Evolutionary conservation across 2,329 filamentous ascomycete genomes (phyloP), one percentile per base, ranked within the genome.

Genomic region (Pleomassaria siparia): DNA sequence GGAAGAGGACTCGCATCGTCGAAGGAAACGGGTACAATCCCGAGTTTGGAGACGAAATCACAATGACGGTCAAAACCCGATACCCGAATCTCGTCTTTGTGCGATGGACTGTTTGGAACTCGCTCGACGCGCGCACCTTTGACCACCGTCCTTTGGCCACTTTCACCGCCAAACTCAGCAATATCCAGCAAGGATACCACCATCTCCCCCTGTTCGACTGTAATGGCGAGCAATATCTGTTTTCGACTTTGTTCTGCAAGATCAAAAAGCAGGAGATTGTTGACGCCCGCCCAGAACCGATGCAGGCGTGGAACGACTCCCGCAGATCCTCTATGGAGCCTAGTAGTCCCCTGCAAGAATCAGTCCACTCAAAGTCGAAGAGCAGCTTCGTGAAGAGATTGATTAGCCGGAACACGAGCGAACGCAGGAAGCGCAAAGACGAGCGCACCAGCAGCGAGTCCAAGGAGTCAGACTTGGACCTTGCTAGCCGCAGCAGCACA

Each of bases 1-100:
- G 87, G 59, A 84, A 86, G 54, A 86, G 88, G 47, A 97, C 94
- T 2, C 82, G 83, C 53, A 86, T 95, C 44, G 84, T 92, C 24
- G 83, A 82, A 51, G 88, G 89, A 69, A 97, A 99, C 66, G 92
- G 91, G 20, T 97, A 95, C 74, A 95, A 96, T 67, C 94, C 94
- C 1, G 79, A 86, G 46, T 99, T 95, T 71, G 84, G 91, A 59
- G 84, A 89, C 58, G 81, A 82, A 48, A 88, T 92, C 72, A 83
- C 83, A 51, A 87, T 96, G 71, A 86, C 84, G 46, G 79, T 96
- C 20, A 90, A 90, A 40, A 97, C 94, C n/a, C 95, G 95, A 66
- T 91, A 92, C 65, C 91, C 92, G 0, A 90, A 94, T 60, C 79
- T 99, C 24, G 87, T 97, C 48, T 97, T 97, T 70, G 85, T 99